Evolutionary conservation across 108 stramenopile genomes (phyloP).

Genomic region (Skeletonema menzelii): DNA sequence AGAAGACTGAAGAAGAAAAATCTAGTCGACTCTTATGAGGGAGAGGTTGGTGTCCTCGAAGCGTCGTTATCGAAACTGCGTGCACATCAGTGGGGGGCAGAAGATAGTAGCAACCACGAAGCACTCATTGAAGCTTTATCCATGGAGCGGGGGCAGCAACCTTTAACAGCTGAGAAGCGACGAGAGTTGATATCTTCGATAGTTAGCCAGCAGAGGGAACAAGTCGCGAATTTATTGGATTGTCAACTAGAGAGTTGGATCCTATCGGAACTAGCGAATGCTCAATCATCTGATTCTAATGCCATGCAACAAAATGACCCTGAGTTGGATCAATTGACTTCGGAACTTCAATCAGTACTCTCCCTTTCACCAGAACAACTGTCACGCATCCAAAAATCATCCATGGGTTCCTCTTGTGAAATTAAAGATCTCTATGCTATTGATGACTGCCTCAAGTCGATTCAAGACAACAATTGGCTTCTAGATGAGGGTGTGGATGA

Average conservation of each 20-base stretch:
- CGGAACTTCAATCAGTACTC: slow-evolving; percentile 63
- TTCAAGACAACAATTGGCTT: slow-evolving; percentile 75
- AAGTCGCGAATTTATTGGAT: slow-evolving; percentile 66
- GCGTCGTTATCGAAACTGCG: slow-evolving; percentile 68
- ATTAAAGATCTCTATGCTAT: slow-evolving; percentile 69
- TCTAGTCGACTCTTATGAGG: slow-evolving; percentile 89
- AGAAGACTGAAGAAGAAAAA: slow-evolving; percentile 87
- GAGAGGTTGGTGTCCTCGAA: slow-evolving; percentile 88
- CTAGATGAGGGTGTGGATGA: slow-evolving; percentile 77
- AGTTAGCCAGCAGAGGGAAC: slow-evolving; percentile 76
- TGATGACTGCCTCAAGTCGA: slow-evolving; percentile 59
- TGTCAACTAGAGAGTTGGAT: slow-evolving; percentile 73
- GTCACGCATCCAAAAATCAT: slow-evolving; percentile 38
- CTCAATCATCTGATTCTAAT: background rate
- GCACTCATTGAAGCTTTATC: slow-evolving; percentile 78
- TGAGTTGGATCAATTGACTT: slow-evolving; percentile 54
- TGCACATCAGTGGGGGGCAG: slow-evolving; percentile 70
- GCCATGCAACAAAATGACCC: slow-evolving; percentile 20
- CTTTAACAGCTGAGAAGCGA: slow-evolving; percentile 61
- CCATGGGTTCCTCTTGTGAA: slow-evolving; percentile 59
- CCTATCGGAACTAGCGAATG: slow-evolving; percentile 32
- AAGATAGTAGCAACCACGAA: slow-evolving; percentile 48
- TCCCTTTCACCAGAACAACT: slow-evolving; percentile 65
- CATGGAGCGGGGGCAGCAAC: slow-evolving; percentile 89
- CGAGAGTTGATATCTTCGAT: slow-evolving; percentile 66